Evolutionary conservation across 1,139 yeast genomes (phyloP), one percentile per base, ranked within the genome.

Genomic region (Magnusiomyces paraingens): DNA sequence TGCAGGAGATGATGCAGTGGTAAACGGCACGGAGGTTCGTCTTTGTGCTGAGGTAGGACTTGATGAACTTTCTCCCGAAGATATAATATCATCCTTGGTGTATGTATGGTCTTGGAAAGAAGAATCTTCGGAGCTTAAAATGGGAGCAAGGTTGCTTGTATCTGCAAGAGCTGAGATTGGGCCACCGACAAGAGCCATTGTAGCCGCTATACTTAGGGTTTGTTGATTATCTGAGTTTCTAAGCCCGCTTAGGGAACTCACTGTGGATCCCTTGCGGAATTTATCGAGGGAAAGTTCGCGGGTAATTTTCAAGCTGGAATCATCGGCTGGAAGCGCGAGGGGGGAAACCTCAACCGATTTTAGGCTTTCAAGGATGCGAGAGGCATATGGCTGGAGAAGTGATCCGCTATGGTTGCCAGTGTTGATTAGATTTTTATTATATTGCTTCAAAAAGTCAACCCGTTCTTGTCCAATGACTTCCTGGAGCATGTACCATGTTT

Each of bases 401-500:
- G n/a, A 26, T 21, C 45, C 17, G 38, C 21, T n/a, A 36, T 38
- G 5, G 52, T 5, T 22, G 29, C 51, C 12, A 22, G 17, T 20
- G 47, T 35, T 12, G 50, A 18, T 11, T 44, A 44, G 17, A 62
- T 55, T 29, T 57, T n/a, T 55, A 49, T 10, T 59, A 53, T 20
- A 54, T 36, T 2, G 54, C 40, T n/a, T n/a, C 18, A 58, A 50
- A 46, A 66, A 68, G 36, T 56, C 56, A 12, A 54, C 58, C 26
- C 64, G 59, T 29, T 80, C 81, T 64, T 81, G 79, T 14, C 73
- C 72, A 1, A 85, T 67, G 14, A 84, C 75, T 17, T 78, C 79
- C 1, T 80, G 80, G 2, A 86, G 69, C n/a, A 84, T 75, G 55
- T 77, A 71, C 95, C 95, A 86, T 0, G 83, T 76, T 64, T 84